Evolutionary conservation across 768 basidiomycete genomes (phyloP).

Genomic region (Serendipita sp.): DNA sequence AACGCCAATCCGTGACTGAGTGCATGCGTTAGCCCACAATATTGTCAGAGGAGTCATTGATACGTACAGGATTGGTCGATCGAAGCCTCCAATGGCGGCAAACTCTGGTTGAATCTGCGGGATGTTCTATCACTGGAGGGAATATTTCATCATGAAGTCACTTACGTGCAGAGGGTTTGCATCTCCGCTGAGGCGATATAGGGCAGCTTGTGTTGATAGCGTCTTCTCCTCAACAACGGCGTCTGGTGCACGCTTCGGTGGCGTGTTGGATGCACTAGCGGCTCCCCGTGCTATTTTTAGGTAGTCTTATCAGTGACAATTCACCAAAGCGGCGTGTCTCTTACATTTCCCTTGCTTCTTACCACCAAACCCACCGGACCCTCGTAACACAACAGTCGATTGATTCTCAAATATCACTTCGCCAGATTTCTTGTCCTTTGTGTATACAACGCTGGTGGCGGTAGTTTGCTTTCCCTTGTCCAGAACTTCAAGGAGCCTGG

Average conservation of each 20-base stretch:
- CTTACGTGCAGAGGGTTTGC: conserved; percentile 75
- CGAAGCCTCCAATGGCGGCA: conserved; percentile 87
- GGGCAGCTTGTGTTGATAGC: conserved; percentile 58
- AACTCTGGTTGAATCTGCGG: conserved; percentile 77
- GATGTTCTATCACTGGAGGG: background rate
- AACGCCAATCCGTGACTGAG: conserved; percentile 49
- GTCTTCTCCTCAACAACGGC: conserved; percentile 83
- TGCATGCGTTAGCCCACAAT: conserved; percentile 7
- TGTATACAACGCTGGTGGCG: conserved; percentile 62
- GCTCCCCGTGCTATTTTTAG: conserved; percentile 59
- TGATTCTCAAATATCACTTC: conserved; percentile 82
- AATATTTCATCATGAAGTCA: conserved; percentile 7
- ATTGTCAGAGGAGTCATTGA: background rate
- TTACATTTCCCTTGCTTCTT: conserved; percentile 66
- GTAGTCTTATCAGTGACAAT: background rate
- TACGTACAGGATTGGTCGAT: conserved; percentile 69
- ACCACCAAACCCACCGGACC: conserved; percentile 91
- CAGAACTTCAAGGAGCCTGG: conserved; percentile 57
- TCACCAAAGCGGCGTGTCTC: conserved; percentile 12
- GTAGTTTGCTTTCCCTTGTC: conserved; percentile 92
- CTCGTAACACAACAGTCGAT: conserved; percentile 80
- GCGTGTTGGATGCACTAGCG: conserved; percentile 63
- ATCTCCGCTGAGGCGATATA: conserved; percentile 90
- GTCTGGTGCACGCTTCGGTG: conserved; percentile 74
- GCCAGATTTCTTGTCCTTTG: conserved; percentile 63